Evolutionary conservation across 352 stramenopile species (phyloP).

Genomic region (Phytophthora hybrid): DNA sequence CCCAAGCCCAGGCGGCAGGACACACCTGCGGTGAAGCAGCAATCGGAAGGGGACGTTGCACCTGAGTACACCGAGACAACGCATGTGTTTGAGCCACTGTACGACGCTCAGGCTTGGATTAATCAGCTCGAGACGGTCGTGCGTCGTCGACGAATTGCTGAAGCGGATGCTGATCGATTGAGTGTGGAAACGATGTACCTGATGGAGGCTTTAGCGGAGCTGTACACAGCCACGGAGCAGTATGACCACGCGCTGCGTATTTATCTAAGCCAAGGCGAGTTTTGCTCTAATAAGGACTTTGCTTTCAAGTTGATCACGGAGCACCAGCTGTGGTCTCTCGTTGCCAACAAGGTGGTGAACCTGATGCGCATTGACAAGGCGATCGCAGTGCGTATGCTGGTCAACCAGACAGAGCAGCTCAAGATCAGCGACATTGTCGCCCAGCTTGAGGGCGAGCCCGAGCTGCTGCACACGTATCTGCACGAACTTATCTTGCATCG

Average conservation of each 20-base stretch:
- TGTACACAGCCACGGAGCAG: constrained; percentile 86
- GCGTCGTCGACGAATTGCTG: constrained; percentile 71
- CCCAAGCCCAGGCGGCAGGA: constrained; percentile 73
- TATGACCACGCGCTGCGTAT: constrained; percentile 87
- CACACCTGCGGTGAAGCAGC: constrained; percentile 24
- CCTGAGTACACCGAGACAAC: constrained; percentile 80
- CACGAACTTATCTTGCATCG: constrained; percentile 81
- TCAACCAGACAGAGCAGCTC: constrained; percentile 83
- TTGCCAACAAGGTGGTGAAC: constrained; percentile 82
- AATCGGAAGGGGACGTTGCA: constrained; percentile 40
- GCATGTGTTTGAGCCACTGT: constrained; percentile 79
- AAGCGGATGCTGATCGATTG: constrained; percentile 59
- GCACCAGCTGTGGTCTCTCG: constrained; percentile 81
- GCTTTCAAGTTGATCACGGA: constrained; percentile 87
- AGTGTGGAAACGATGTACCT: constrained; percentile 86
- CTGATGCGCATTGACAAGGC: constrained; percentile 82
- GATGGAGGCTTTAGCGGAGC: constrained; percentile 82
- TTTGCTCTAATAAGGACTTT: constrained; percentile 88
- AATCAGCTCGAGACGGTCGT: constrained; percentile 83
- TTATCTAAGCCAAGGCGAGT: constrained; percentile 85
- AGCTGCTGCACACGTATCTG: constrained; percentile 78
- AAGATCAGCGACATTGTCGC: constrained; percentile 81
- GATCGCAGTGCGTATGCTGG: constrained; percentile 78
- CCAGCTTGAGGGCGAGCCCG: constrained; percentile 68
- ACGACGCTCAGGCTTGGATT: constrained; percentile 84